Base-by-base conservation (phyloP, 495 filamentous ascomycete genomes). In the Trichoderma asperelloides region DNA sequence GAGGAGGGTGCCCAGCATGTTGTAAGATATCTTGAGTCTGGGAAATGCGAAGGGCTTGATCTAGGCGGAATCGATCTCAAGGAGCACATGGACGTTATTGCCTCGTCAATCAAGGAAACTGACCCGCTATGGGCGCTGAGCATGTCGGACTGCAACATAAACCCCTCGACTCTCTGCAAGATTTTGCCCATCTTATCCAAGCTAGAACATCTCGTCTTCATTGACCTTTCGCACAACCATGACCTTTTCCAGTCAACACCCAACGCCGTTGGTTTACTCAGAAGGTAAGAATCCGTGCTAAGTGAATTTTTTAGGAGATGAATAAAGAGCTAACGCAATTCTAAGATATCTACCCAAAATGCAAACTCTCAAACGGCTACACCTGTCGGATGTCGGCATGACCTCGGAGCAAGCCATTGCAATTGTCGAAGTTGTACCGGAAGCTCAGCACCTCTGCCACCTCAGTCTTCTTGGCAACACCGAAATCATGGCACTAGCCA, bases 151-250 rank as follows among this genome's bases (percentile, higher is more conserved):
- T 97, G 93, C 78, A 89, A 91, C 62, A 83, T 98, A 62, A 84
- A 81, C 15, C 86, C 92, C 1, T 76, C 85, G 3, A 87, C 88
- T 21, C 78, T 98, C 28, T 88, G 86, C 70, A 84, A 85, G 40
- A 79, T 98, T 37, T 84, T 98, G 49, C 92, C 92, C 33, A 87
- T 84, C 12, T 78, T 97, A 45, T 81, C 85, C 8, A 83, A 80
- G 68, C 83, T 97, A 63, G 82, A 82, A n/a, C 81, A 89, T 66
- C 90, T 97, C 72, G 87, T 89, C 45, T 96, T 96, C 68, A 85
- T 98, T 67, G 95, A 98, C 73, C 81, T 98, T 41, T 94, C 90
- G 0, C 92, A 96, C 69, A 98, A 98, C 70, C 89, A 82, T 18
- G 87, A 84, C 25, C 81, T 98, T 11, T 98, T 97, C 72, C 82